Evolutionary conservation across 495 filamentous ascomycete genomes (phyloP), one percentile per base, ranked within the genome.

Genomic region (Ramalina peruviana): DNA sequence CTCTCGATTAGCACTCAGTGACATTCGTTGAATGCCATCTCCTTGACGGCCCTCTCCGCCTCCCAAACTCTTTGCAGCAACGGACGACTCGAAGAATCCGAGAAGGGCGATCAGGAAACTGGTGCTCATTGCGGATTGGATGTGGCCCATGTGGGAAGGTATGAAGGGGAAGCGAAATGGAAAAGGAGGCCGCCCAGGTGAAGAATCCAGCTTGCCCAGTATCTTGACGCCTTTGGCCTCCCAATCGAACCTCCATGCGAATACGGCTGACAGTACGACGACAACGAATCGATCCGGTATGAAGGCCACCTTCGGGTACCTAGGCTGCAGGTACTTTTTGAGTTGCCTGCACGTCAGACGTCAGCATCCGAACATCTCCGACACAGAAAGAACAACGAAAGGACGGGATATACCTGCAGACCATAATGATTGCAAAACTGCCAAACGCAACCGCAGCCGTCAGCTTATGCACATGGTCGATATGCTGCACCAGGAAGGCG

Each of bases 21-120:
- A 68, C 59, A 93, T 83, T 23, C 79, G 83, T 50, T 85, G 75
- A 40, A 88, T 71, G 30, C 80, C 80, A 55, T 78, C 73, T n/a
- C 55, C 57, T 10, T 62, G 59, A 16, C 67, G 64, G 17, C 71
- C 69, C 42, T 81, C 79, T 15, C 64, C 66, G 10, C 71, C 72
- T 7, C 82, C 85, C 2, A 99, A 66, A 50, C 82, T 85, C 65
- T 97, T 97, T 27, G 92, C 93, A 1, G 92, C 92, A n/a, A 99
- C 88, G 0, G 88, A 94, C 23, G 86, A 94, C 69, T 99, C 92
- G 57, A 99, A 99, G 71, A 99, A 99, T 17, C 92, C 92, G 6
- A 99, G 78, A 19, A 99, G 72, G 4, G 88, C 86, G 49, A 99
- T 96, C 27, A 97, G 70, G 57, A 99, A 94, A 0, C 92, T 82